These are phyloP conservation scores for Bipolaris victoriae DNA, from an alignment of 2,329 filamentous ascomycete species.

Conservation along the genomic window DNA sequence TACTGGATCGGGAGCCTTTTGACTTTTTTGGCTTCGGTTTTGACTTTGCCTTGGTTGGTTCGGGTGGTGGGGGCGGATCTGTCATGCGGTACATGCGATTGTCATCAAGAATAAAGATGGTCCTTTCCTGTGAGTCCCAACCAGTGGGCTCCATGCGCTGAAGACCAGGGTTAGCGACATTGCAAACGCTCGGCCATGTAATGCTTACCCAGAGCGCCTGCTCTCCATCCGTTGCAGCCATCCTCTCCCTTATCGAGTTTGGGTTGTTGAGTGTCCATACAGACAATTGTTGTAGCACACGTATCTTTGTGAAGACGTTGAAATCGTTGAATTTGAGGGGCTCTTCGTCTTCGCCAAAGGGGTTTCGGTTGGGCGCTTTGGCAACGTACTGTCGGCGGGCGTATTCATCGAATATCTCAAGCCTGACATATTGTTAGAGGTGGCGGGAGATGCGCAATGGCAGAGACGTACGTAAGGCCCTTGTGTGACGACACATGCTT, in stretches of 20 bases:
- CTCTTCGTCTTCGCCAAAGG: conserved; percentile 78
- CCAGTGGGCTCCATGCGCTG: conserved; percentile 78
- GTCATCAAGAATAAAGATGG: conserved; percentile 91
- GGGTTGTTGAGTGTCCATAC: conserved; percentile 88
- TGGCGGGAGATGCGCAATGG: neutral
- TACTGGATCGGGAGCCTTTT: conserved; percentile 67
- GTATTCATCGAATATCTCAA: conserved; percentile 91
- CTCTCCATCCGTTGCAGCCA: conserved; percentile 81
- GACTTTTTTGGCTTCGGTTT: conserved; percentile 64
- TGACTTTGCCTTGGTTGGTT: conserved; percentile 60
- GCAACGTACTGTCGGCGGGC: conserved; percentile 83
- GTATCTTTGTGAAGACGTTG: conserved; percentile 80
- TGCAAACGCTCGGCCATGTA: neutral
- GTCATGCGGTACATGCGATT: conserved; percentile 89
- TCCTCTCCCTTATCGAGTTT: conserved; percentile 83
- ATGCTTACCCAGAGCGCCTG: conserved; percentile 79
- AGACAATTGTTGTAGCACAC: conserved; percentile 84
- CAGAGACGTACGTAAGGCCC: conserved; percentile 76
- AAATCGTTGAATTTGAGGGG: conserved; percentile 80
- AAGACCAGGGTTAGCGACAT: conserved; percentile 27
- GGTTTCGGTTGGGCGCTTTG: conserved; percentile 81
- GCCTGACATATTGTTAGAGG: conserved; percentile 57
- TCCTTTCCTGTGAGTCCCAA: conserved; percentile 85
- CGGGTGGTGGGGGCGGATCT: conserved; percentile 69
- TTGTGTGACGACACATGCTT: conserved; percentile 95